These are phyloP conservation scores for Cercophora newfieldiana DNA, from an alignment of 495 filamentous ascomycete genomes.

Conservation along the genomic window DNA sequence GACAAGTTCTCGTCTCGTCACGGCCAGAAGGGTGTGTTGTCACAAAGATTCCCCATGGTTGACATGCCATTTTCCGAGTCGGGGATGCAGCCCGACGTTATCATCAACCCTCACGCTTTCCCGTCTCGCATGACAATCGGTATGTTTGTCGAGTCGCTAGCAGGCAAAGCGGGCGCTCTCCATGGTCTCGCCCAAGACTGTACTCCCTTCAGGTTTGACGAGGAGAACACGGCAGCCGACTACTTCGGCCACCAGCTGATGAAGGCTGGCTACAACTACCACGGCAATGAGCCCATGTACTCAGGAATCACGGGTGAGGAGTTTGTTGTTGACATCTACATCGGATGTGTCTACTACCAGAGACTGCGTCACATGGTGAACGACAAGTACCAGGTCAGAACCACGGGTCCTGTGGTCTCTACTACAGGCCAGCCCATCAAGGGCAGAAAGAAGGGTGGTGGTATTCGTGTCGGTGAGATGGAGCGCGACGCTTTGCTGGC, in stretches of 20 bases:
- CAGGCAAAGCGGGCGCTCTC: constrained; percentile 89
- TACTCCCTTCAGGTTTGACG: constrained; percentile 91
- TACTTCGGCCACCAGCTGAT: constrained; percentile 94
- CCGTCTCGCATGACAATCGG: constrained; percentile 99
- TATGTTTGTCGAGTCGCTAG: constrained; percentile 97
- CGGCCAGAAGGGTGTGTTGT: constrained; percentile 95
- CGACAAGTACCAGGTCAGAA: constrained; percentile 98
- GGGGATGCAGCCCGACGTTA: constrained; percentile 94
- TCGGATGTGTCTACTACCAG: constrained; percentile 97
- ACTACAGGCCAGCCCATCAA: constrained; percentile 97
- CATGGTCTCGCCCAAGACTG: constrained; percentile 93
- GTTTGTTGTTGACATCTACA: constrained; percentile 91
- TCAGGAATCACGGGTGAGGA: constrained; percentile 93
- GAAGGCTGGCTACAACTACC: constrained; percentile 95
- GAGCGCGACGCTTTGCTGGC: constrained; percentile 92
- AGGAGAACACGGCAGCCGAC: constrained; percentile 86
- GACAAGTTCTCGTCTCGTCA: constrained; percentile 99
- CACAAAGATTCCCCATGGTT: constrained; percentile 90
- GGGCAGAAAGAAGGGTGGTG: constrained; percentile 90
- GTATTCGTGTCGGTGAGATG: constrained; percentile 99
- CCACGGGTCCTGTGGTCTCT: constrained; percentile 84
- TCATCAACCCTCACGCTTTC: constrained; percentile 99
- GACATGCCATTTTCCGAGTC: constrained; percentile 99
- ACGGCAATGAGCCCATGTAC: constrained; percentile 98
- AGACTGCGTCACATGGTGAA: constrained; percentile 98